Base-by-base conservation (phyloP, 352 stramenopile species). In the Aphanomyces stellatus region DNA sequence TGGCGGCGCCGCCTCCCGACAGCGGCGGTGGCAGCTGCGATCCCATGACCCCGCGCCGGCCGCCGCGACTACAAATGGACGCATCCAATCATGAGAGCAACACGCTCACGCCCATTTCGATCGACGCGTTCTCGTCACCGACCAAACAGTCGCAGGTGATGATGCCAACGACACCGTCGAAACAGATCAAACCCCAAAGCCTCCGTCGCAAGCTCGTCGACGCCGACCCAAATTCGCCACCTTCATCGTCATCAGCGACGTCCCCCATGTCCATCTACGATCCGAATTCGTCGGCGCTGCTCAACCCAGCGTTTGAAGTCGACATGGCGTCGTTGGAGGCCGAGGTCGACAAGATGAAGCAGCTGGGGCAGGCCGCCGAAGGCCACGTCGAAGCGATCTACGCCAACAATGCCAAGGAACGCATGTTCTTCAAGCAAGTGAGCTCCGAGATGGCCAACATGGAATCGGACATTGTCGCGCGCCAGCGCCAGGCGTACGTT, bases 171-270 rank as follows among this genome's bases (percentile, higher is more conserved):
- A 65, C 60, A 8, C 60, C 60, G 31, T 57, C 43, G 3, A 57
- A 49, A 28, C 15, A 17, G 19, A 19, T 22, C 3, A 25, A 33
- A 22, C 27, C 27, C 3, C 41, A 25, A 5, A 67, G 60, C 27
- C 28, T 67, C 27, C 60, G 60, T n/a, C 43, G 60, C 13, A 67
- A 67, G 46, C 60, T 67, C 30, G 60, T 57, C 40, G 60, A 67
- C n/a, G 17, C 19, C 8, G 17, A 43, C 37, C 37, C 8, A 8
- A 8, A 43, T 17, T 17, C n/a, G 8, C 42, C n/a, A 22, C 25
- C 42, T 24, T 22, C 19, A 22, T 51, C 42, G 42, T 22, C 7
- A 7, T 24, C 7, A 22, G 6, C 42, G 42, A 8, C 42, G 42
- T 51, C 42, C 13, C 5, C 42, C 19, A 22, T 51, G 42, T 22